These are phyloP conservation scores for Scolecobasidium constrictum DNA, from an alignment of 2,329 filamentous ascomycete genomes.

Conservation along the genomic window DNA sequence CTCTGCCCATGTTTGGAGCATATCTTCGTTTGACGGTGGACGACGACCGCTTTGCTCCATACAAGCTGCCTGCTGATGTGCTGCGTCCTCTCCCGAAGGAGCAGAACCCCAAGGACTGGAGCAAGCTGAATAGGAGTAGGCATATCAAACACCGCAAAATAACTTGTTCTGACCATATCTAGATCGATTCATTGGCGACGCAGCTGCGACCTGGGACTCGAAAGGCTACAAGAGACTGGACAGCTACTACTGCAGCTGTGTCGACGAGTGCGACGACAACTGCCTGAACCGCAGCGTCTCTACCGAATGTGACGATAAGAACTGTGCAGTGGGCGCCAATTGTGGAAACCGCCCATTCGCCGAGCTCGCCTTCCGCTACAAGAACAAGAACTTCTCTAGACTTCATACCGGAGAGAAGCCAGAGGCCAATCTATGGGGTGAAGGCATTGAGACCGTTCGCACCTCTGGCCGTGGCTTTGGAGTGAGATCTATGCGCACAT, in stretches of 20 bases:
- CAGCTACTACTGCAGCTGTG: slow-evolving; percentile 49
- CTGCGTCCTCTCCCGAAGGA: slow-evolving; percentile 81
- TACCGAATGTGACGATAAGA: slow-evolving; percentile 87
- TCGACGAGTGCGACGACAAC: slow-evolving; percentile 72
- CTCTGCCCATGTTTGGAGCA: slow-evolving; percentile 65
- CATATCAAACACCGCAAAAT: slow-evolving; percentile 10
- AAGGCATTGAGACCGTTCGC: slow-evolving; percentile 92
- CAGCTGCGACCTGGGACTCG: slow-evolving; percentile 70
- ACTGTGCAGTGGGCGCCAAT: slow-evolving; percentile 69
- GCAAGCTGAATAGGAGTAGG: slow-evolving; percentile 83
- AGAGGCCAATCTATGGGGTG: slow-evolving; percentile 47
- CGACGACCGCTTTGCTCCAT: slow-evolving; percentile 27
- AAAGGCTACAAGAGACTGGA: slow-evolving; percentile 53
- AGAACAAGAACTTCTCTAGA: slow-evolving; percentile 7
- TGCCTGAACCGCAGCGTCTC: slow-evolving; percentile 96
- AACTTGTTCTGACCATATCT: slow-evolving; percentile 1
- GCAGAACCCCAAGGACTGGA: slow-evolving; percentile 87
- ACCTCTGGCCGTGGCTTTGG: slow-evolving; percentile 82
- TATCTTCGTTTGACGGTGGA: slow-evolving; percentile 51
- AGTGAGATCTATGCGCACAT: slow-evolving; percentile 80
- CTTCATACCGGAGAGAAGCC: slow-evolving; percentile 7
- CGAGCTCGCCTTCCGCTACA: slow-evolving; percentile 58
- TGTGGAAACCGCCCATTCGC: slow-evolving; percentile 88
- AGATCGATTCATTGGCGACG: slow-evolving; percentile 88
- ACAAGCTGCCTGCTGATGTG: slow-evolving; percentile 79